Base-by-base conservation (phyloP, 129 eudicot species). In the Pittosporum tobira region DNA sequence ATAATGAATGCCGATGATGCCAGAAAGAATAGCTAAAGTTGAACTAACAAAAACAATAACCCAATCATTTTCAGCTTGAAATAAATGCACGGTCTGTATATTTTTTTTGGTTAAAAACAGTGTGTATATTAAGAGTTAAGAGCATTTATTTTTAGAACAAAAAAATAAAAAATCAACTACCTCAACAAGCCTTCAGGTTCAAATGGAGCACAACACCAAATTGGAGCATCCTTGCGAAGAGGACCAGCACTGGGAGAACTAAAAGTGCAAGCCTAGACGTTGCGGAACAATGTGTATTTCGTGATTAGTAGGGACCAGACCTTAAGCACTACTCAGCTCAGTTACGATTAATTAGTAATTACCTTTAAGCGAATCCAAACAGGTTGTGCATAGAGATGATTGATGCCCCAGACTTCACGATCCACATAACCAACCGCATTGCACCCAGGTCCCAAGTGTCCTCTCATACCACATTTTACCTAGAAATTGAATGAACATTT, bases 131-230 rank as follows among this genome's bases (percentile, higher is more conserved):
- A n/a, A n/a, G n/a, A n/a, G n/a, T n/a, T n/a, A n/a, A n/a, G n/a
- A n/a, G n/a, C n/a, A n/a, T n/a, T n/a, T n/a, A n/a, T n/a, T n/a
- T n/a, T n/a, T n/a, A n/a, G n/a, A n/a, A n/a, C n/a, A n/a, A n/a
- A n/a, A n/a, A n/a, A n/a, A 16, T 8, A 11, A 42, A 1, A 52
- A 45, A 24, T 29, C 7, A 34, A 28, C 28, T 25, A 88, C 94
- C 96, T 88, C 51, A 88, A 65, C 68, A 88, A 46, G 61, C 94
- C 96, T 79, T 88, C 96, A 0, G 94, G 96, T 72, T 88, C 91
- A 54, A 88, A 88, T 52, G 96, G 96, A 47, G 73, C 96, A 7
- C 74, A 85, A 21, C 96, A 88, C 96, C 96, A 88, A 47, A 20
- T 64, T 20, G 94, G 94, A 27, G 96, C 96, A 42, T 84, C 84